Percentiles rank a stretch among this genome's conserved stretches.
phyloP scores from a whole-genome alignment of 768 basidiomycete genomes.

The Coprinopsis strossmayeri region DNA sequence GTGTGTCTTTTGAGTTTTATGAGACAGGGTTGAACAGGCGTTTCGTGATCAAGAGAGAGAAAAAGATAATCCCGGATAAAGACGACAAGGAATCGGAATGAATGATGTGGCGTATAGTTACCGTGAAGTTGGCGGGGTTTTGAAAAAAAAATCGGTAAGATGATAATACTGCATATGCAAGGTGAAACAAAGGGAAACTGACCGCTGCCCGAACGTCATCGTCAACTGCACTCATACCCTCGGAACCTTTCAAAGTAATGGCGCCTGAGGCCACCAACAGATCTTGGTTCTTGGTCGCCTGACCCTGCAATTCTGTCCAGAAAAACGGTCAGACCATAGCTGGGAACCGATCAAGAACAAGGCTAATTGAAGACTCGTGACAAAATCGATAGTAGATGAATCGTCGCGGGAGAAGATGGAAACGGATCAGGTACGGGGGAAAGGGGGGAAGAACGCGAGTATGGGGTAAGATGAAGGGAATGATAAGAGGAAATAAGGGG shows the following conservation, averaged over 20 bases:
- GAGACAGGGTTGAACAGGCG: constrained; percentile 7
- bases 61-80: constrained; percentile 7
- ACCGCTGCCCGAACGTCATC: constrained; percentile 88
- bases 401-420: constrained; percentile 14
- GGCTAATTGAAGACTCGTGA: constrained; percentile 13
- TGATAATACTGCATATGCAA: constrained; percentile 3
- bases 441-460: constrained; percentile 9
- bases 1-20: constrained; percentile 21
- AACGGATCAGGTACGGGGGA: constrained; percentile 12
- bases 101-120: constrained; percentile 7
- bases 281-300: constrained; percentile 97
- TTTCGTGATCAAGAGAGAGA: constrained; percentile 8
- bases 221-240: constrained; percentile 78
- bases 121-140: no score
- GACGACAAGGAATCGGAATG: constrained; percentile 5
- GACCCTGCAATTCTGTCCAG: constrained; percentile 81
- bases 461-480: constrained; percentile 9
- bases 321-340: constrained; percentile 4
- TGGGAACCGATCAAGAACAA: constrained; percentile 4
- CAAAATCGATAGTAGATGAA: constrained; percentile 14
- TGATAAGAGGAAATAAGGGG: constrained; percentile 20
- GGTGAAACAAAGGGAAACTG: constrained; percentile 25
- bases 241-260: constrained; percentile 74
- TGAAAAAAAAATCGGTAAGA: no score
- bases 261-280: constrained; percentile 85